Base-by-base conservation (phyloP, 345 rosid genomes). In the Aurinia saxatilis region DNA sequence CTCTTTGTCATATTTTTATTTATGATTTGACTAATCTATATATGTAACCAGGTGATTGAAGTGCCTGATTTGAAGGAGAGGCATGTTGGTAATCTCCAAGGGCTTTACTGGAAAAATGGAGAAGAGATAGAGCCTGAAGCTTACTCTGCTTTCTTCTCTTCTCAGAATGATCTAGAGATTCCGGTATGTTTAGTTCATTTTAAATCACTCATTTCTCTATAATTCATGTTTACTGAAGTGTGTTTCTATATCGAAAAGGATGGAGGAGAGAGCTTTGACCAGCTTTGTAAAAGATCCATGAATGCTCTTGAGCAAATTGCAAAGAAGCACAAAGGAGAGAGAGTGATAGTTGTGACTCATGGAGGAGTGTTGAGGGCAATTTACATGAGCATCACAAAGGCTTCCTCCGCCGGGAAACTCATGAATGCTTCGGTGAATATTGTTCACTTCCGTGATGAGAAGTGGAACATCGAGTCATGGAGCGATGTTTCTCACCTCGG, bases 241-340 rank as follows among this genome's bases (percentile, higher is more conserved):
- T 45, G 10, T 57, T 3, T 30, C 45, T 19, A 10, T 11, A 13
- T 19, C 25, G 18, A 58, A 50, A 15, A 71, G 76, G 76, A 67
- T 17, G 76, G 76, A 65, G 76, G 76, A 72, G 76, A 72, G 34
- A 72, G 76, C 57, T 72, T 66, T 60, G 71, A 72, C 57, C 76
- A 72, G 17, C 76, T 72, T 30, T 65, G 67, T 52, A 72, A 72
- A 2, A 52, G 76, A 66, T 65, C 76, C 38, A 66, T 72, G 71
- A 11, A 44, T 29, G 76, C 76, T 12, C 76, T 72, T 59, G 67
- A 52, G 39, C 31, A 51, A 29, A 66, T 72, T 45, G 76, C 76
- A 2, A 65, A 58, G 63, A 72, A 72, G 13, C 72, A 72, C 63
- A 59, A 66, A 52, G 75, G 75, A n/a, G 51, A 50, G 50, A 65